Evolutionary conservation across 495 filamentous ascomycete species (phyloP).

Genomic region (Penicillium robsamsonii): DNA sequence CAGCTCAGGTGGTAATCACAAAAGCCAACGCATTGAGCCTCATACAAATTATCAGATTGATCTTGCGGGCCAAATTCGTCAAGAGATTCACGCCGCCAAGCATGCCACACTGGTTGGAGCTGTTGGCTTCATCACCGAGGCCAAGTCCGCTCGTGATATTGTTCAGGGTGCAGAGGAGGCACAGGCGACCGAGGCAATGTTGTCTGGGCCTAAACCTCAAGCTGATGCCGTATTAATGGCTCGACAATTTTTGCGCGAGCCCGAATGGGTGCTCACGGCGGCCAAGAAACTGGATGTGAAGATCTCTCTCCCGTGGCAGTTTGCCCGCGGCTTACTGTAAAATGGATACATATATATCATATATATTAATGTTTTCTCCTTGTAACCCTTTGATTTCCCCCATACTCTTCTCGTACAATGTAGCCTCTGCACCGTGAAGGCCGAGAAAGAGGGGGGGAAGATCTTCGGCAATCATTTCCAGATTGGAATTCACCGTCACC

Average conservation of each 20-base stretch:
- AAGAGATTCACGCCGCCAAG: constrained; percentile 53
- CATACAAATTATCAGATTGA: constrained; percentile 61
- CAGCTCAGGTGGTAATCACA: constrained; percentile 65
- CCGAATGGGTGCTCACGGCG: constrained; percentile 61
- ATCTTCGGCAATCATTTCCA: background rate
- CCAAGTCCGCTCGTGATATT: constrained; percentile 55
- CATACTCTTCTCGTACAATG: background rate
- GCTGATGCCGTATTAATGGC: constrained; percentile 65
- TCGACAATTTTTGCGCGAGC: constrained; percentile 64
- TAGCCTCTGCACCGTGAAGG: background rate
- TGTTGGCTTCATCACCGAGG: constrained; percentile 69
- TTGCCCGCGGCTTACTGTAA: constrained; percentile 21
- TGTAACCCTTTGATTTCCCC: background rate
- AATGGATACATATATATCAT: background rate
- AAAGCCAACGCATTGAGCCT: constrained; percentile 54
- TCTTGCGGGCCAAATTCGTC: constrained; percentile 58
- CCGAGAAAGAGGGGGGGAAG: background rate
- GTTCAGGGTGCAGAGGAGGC: constrained; percentile 54
- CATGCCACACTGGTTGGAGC: constrained; percentile 61
- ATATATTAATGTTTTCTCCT: background rate
- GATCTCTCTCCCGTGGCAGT: constrained; percentile 57
- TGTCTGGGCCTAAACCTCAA: constrained; percentile 40
- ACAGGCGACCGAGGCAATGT: constrained; percentile 36
- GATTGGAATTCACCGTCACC: background rate
- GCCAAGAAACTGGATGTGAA: constrained; percentile 59